Evolutionary conservation across 768 basidiomycete genomes (phyloP), one percentile per base, ranked within the genome.

Genomic region (Galerina sulciceps): DNA sequence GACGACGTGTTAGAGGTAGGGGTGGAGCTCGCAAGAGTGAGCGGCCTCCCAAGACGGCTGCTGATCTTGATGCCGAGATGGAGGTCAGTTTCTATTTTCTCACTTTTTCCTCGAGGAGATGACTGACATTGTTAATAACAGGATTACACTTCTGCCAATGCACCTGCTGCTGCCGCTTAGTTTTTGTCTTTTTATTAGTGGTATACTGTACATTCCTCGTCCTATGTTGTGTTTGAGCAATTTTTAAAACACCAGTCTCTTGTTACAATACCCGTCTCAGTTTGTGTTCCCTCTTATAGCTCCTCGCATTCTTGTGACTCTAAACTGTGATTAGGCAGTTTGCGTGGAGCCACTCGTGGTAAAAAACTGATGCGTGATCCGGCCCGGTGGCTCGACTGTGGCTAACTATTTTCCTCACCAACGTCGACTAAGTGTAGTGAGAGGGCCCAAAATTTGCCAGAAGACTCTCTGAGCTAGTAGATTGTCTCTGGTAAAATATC

Each of bases 11-110:
- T 63, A 75, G 74, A 57, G 74, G 73, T 37, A 68, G 68, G 41
- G 74, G 73, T 57, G 78, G 79, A 58, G 67, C 76, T 40, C 79
- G 83, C 65, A 85, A 83, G 66, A 70, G 64, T 41, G 87, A 90
- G 53, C 79, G 93, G 62, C 84, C 90, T 4, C 77, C 80, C 55
- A 96, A 96, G 80, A 86, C 86, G 18, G 93, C 81, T 3, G 96
- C 93, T 34, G 93, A 96, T 71, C 85, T 99, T 42, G 96, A 99
- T 71, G 94, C 96, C 8, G 96, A 99, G 81, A 99, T 99, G 96
- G 91, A 91, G 85, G 96, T 96, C 59, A 26, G 77, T 68, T 10
- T 26, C 8, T 53, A 5, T 40, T 26, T 1, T 41, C 14, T 2
- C 6, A 6, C n/a, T 48, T n/a, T 11, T n/a, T 35, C 22, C 22